Conservation (phyloP, 768 basidiomycete genomes). For the Tulasnella sp. region DNA sequence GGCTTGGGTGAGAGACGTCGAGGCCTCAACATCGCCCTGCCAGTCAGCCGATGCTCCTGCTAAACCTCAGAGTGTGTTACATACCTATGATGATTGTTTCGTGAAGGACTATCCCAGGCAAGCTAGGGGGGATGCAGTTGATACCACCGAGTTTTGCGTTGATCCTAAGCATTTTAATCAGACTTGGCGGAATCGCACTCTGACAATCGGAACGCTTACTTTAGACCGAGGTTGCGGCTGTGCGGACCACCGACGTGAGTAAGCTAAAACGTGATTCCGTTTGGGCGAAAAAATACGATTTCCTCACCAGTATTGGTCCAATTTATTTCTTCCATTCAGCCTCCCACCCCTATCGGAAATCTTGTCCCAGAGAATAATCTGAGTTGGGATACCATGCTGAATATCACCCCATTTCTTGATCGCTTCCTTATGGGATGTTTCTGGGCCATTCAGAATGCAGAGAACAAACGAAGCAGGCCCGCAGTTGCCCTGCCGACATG, state of each 20-base stretch:
- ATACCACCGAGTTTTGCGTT: slow-evolving; percentile 16
- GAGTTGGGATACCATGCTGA: slow-evolving; percentile 1
- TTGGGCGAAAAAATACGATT: background rate
- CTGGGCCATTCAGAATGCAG: background rate
- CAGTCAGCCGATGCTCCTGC: background rate
- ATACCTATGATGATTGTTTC: slow-evolving; percentile 14
- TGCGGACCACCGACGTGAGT: background rate
- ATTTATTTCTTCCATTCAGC: background rate
- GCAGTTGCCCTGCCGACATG: background rate
- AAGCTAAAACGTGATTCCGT: background rate
- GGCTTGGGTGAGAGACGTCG: slow-evolving; percentile 10
- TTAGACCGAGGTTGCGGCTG: slow-evolving; percentile 13
- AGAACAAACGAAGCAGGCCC: background rate
- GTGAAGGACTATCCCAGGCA: background rate
- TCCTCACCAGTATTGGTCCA: slow-evolving; percentile 14
- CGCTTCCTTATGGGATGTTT: background rate
- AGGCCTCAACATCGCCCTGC: background rate
- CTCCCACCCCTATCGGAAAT: background rate
- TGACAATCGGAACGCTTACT: background rate
- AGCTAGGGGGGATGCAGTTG: background rate
- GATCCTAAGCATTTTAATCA: slow-evolving; percentile 1
- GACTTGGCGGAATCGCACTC: background rate
- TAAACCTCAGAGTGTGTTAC: background rate
- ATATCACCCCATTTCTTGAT: slow-evolving; percentile 18
- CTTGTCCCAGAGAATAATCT: slow-evolving; percentile 9